Base-by-base conservation (phyloP, 2,329 filamentous ascomycete genomes). In the Sclerotinia minor region DNA sequence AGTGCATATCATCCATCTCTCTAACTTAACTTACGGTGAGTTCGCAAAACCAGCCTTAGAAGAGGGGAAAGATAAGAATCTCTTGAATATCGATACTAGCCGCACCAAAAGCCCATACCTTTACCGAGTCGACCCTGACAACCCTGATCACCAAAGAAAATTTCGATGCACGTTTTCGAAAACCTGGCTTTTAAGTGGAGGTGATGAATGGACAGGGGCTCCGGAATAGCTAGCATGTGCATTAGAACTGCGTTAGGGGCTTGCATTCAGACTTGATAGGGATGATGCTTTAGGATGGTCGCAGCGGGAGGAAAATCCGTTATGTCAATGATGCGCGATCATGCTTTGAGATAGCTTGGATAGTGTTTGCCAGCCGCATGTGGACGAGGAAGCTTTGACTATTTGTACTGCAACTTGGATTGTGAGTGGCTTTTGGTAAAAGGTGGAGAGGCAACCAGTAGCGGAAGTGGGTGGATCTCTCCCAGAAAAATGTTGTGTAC, bases 221-320 rank as follows among this genome's bases (percentile, higher is more conserved):
- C 32, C n/a, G 54, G 11, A 41, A 24, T 41, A 53, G 54, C 29
- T 21, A 47, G 21, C 2, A 57, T 38, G 54, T 24, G 32, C n/a
- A n/a, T 24, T n/a, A 3, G 6, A n/a, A 35, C 13, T 9, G 21
- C 15, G n/a, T n/a, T 24, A 1, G 32, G 15, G n/a, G 32, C 32
- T 32, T 15, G 21, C n/a, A 21, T 57, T 35, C 21, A 38, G n/a
- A 35, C 53, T 29, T 55, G 32, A 7, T 38, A 35, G 32, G 13
- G 3, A 57, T 24, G 32, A 21, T 55, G 53, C 32, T 55, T 38
- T 55, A 32, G 53, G 32, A 7, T 17, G 3, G 54, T 8, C 35
- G 54, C 54, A 41, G 54, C 54, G 54, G 54, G 45, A 47, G 24
- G 54, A 13, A 21, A 52, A 57, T 24, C 54, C 54, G 32, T 57